Percentiles rank a stretch among this genome's conserved stretches.
Conservation (phyloP, 2,329 filamentous ascomycete species). For the Neonectria ditissima region DNA sequence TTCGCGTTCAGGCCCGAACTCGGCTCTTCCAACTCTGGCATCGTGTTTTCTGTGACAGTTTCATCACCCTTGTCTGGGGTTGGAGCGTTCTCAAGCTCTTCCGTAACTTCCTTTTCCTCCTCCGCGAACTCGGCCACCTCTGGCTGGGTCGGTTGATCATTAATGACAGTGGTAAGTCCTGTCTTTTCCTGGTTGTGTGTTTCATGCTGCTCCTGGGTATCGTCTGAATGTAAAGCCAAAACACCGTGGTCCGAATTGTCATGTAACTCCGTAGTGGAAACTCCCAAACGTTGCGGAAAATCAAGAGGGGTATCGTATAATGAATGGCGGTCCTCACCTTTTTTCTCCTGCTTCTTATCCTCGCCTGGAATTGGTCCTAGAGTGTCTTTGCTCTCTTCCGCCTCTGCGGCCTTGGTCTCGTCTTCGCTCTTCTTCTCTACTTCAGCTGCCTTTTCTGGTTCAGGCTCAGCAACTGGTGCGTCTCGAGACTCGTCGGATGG, state of each 20-base stretch:
- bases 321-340: constrained; percentile 58
- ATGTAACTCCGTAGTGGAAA: constrained; percentile 43
- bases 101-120: constrained; percentile 9
- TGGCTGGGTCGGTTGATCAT: constrained; percentile 25
- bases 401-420: constrained; percentile 41
- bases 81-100: constrained; percentile 9
- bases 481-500: constrained; percentile 34
- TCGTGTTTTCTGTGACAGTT: constrained; percentile 37
- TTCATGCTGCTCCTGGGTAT: constrained; percentile 41
- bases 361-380: constrained; percentile 54
- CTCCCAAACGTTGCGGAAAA: constrained; percentile 48
- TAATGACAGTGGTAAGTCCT: constrained; percentile 39
- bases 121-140: constrained; percentile 26
- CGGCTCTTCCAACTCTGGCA: constrained; percentile 34
- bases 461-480: constrained; percentile 33
- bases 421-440: constrained; percentile 32
- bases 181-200: constrained; percentile 37
- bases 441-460: constrained; percentile 34
- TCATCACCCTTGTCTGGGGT: constrained; percentile 24
- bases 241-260: constrained; percentile 43
- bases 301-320: constrained; percentile 54
- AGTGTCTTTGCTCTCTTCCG: constrained; percentile 54
- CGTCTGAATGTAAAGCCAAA: constrained; percentile 46
- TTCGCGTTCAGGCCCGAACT: constrained; percentile 25
- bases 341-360: constrained; percentile 51